Conservation (phyloP, 495 filamentous ascomycete genomes). For the Wilcoxina mikolae region DNA sequence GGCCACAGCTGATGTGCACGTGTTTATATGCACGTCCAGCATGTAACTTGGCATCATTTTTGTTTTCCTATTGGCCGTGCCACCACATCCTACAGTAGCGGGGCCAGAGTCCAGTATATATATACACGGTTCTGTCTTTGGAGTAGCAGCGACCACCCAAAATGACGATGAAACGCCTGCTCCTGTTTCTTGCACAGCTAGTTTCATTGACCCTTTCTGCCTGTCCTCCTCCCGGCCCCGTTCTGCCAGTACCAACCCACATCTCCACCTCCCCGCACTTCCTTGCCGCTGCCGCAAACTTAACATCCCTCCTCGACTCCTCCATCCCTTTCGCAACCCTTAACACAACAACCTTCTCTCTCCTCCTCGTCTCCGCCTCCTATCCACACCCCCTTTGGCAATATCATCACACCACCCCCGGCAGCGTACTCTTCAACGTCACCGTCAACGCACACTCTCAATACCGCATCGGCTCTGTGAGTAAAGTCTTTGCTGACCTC, state of each 20-base stretch:
- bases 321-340: conserved; percentile 1
- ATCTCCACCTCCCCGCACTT: conserved; percentile 6
- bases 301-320: conserved; percentile 1
- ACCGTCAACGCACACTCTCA: conserved; percentile 23
- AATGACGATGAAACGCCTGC: too few relatives aligned
- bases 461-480: conserved; percentile 29
- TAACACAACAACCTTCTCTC: conserved; percentile 16
- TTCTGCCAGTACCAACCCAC: conserved; percentile 7
- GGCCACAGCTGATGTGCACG: too few relatives aligned
- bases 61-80: too few relatives aligned
- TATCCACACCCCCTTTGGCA: conserved; percentile 24
- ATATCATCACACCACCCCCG: conserved; percentile 28
- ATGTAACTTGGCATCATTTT: too few relatives aligned
- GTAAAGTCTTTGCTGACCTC: conserved; percentile 28
- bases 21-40: too few relatives aligned
- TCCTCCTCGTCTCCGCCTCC: conserved; percentile 8
- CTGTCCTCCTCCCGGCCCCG: conserved; percentile 14
- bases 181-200: too few relatives aligned
- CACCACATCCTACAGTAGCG: too few relatives aligned
- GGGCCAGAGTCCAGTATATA: too few relatives aligned
- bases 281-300: not conserved
- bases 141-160: too few relatives aligned
- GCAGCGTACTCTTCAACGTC: conserved; percentile 21
- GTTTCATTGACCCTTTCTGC: too few relatives aligned
- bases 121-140: too few relatives aligned